Evolutionary conservation across 805 yeast species (phyloP), one percentile per base, ranked within the genome.

Genomic region (Candida sakaeoensis): DNA sequence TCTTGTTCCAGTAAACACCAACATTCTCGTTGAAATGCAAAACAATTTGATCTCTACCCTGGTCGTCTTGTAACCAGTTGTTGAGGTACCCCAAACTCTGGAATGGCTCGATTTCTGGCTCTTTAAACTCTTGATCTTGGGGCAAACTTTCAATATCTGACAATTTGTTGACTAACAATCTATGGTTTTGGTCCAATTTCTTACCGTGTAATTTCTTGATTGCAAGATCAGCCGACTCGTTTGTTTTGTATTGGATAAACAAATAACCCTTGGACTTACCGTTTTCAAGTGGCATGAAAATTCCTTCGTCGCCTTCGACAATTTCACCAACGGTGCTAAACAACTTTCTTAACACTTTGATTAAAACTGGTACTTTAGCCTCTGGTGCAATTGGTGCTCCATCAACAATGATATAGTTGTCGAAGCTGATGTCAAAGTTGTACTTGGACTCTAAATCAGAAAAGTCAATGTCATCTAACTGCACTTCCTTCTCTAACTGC

Each of bases 301-400:
- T 75, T 40, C 88, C 91, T 35, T 76, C 79, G 33, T 68, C 73
- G 17, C 73, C 74, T 37, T 55, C 72, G 15, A 60, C 70, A 31
- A 93, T 80, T 48, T 79, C 80, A 38, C 96, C 98, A 33, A 79
- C 89, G 48, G 78, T 75, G 35, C 79, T 68, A 57, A 93, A 82
- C 39, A 88, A 74, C 68, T 90, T 91, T 51, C 75, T 77, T 56
- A 93, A 75, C 33, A 95, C 97, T 62, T 87, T 90, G 51, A 81
- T 76, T 58, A 93, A 75, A 43, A 85, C 79, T 41, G 88, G 85
- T 37, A 81, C 85, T 66, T 93, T 93, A 39, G 87, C 61, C 58
- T 83, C 95, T 43, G 97, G 96, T 18, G 95, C 95, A 46, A 88
- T 72, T 50, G 99, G 99, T 8, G 95, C 90, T 35, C 99, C 99